Percentiles rank a stretch among this genome's conserved stretches.
These are phyloP conservation scores for Crassisporium funariophilum DNA, from an alignment of 768 basidiomycete genomes.

Conservation along the genomic window DNA sequence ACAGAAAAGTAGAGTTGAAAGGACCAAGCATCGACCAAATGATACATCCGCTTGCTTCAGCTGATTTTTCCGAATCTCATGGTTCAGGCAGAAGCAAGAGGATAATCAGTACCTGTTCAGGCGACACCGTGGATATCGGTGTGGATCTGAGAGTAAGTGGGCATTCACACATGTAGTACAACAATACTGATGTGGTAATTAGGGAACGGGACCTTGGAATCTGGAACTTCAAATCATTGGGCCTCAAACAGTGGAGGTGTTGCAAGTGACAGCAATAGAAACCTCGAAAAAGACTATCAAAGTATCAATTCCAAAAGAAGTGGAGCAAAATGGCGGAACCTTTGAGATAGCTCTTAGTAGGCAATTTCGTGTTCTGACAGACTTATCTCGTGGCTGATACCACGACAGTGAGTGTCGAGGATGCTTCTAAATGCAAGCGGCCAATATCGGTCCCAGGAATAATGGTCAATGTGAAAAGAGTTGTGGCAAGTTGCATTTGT, in stretches of 20 bases:
- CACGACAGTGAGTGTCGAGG: slow-evolving; percentile 75
- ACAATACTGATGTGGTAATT: neutral
- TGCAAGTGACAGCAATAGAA: slow-evolving; percentile 58
- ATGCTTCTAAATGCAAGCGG: slow-evolving; percentile 85
- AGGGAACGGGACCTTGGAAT: slow-evolving; percentile 93
- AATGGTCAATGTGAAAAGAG: slow-evolving; percentile 79
- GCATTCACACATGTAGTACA: neutral
- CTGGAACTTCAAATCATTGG: slow-evolving; percentile 82
- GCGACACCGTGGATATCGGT: slow-evolving; percentile 71
- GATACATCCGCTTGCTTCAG: slow-evolving; percentile 86
- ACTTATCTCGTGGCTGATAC: slow-evolving; percentile 11
- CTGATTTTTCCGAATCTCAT: slow-evolving; percentile 60
- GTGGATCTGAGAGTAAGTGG: slow-evolving; percentile 74
- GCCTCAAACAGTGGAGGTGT: slow-evolving; percentile 61
- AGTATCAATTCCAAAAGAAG: slow-evolving; percentile 66
- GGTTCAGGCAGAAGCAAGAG: slow-evolving; percentile 47
- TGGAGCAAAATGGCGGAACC: slow-evolving; percentile 69
- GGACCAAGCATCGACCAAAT: slow-evolving; percentile 83
- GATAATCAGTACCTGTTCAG: slow-evolving; percentile 77
- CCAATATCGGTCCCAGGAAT: slow-evolving; percentile 75
- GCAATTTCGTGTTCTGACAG: slow-evolving; percentile 20
- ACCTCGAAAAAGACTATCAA: slow-evolving; percentile 55
- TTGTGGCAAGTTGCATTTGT: slow-evolving; percentile 54
- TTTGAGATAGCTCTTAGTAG: slow-evolving; percentile 81
- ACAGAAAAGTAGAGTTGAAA: slow-evolving; percentile 71